Evolutionary conservation across 140 eudicot species (phyloP), one percentile per base, ranked within the genome.

Genomic region (Cichorium intybus): DNA sequence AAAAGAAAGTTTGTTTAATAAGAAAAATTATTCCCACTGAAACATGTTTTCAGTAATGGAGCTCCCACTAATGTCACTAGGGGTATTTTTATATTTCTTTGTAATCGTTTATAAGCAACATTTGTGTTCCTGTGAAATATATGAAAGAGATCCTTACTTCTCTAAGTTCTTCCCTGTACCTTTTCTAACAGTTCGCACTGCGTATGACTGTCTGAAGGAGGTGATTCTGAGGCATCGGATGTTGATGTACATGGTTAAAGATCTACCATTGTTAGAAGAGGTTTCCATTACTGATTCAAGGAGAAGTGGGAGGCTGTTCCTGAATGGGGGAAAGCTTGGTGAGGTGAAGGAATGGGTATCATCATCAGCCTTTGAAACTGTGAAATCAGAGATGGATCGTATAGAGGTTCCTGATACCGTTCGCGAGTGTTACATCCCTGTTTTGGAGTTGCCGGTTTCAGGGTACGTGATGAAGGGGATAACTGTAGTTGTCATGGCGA

Each of bases 191-290:
- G n/a, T n/a, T n/a, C n/a, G n/a, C n/a, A n/a, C n/a, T n/a, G n/a
- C n/a, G n/a, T n/a, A n/a, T n/a, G n/a, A n/a, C n/a, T 79, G 77
- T 31, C 33, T 70, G 55, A 61, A 62, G 16, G 84, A 59, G 48
- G 78, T 61, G 58, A 50, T 27, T n/a, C n/a, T n/a, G n/a, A n/a
- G 23, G 63, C 51, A 2, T 41, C 75, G 71, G 60, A 62, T 75
- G 60, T 11, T 75, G 54, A 16, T 50, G 60, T 31, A 58, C 28
- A 37, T 75, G 5, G 14, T 75, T 2, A 59, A 66, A 55, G 64
- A 71, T n/a, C 49, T 50, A 18, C 69, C 75, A 23, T 1, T 29
- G 64, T 66, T 80, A 26, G 70, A 71, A 26, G 52, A 50, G 0
- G 46, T 75, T 2, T 53, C 47, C 12, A 66, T 75, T 33, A 53